Percentiles rank a stretch among this genome's conserved stretches.
Conservation (phyloP, 1,284 basidiomycete genomes). For the Veloboletus limbatus region DNA sequence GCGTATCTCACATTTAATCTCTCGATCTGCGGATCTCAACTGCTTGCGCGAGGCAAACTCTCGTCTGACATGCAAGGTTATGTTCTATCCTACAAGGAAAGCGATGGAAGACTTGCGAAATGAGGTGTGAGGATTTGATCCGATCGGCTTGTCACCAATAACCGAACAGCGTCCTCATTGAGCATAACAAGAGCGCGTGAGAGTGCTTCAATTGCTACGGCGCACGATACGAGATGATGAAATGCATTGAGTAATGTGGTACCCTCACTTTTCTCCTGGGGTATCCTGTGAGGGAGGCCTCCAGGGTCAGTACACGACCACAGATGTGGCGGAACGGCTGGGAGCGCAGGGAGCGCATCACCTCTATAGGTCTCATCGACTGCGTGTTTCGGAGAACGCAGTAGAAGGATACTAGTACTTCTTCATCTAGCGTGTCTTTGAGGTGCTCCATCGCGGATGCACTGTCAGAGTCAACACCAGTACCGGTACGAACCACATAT, state of each 20-base stretch:
- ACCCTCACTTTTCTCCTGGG: not conserved
- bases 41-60: too few species aligned
- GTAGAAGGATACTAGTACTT: slow-evolving; percentile 1
- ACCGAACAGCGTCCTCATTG: not conserved
- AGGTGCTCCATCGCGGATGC: slow-evolving; percentile 2
- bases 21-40: too few species aligned
- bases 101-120: too few species aligned
- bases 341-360: not conserved
- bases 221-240: not conserved
- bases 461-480: not conserved
- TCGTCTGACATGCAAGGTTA: too few species aligned
- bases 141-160: not conserved
- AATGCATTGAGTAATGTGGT: not conserved
- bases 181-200: not conserved
- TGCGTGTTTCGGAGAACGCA: not conserved
- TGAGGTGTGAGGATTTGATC: too few species aligned
- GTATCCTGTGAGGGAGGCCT: not conserved
- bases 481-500: too few species aligned
- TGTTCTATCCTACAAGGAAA: too few species aligned
- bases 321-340: not conserved
- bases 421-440: not conserved
- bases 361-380: not conserved
- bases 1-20: too few species aligned
- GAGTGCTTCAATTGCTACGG: slow-evolving; percentile 1
- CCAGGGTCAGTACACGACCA: not conserved